Percentiles rank a stretch among this genome's conserved stretches.
phyloP scores from a whole-genome alignment of 2,329 filamentous ascomycete species.

The Chaetothyriales sp. region DNA sequence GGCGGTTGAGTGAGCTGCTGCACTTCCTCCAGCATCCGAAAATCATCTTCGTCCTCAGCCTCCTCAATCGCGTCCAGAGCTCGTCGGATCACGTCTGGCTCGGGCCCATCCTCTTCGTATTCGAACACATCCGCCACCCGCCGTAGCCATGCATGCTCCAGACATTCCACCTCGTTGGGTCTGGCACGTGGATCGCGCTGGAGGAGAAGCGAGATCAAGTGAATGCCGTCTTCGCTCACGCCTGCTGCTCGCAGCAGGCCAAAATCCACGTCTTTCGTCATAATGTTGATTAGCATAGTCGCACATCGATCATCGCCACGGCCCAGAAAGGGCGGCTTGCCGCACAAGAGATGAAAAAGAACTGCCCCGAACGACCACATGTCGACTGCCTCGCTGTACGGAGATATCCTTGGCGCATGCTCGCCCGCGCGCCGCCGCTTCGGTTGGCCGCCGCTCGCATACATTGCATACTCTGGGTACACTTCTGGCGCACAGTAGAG shows the following conservation, averaged over 20 bases:
- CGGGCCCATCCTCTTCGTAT: slow-evolving; percentile 38
- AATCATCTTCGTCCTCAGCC: slow-evolving; percentile 21
- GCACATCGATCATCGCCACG: slow-evolving; percentile 61
- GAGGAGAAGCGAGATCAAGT: slow-evolving; percentile 67
- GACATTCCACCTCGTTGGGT: slow-evolving; percentile 57
- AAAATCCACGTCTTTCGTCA: slow-evolving; percentile 60
- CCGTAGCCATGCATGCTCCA: slow-evolving; percentile 61
- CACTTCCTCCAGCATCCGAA: slow-evolving; percentile 13
- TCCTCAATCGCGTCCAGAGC: slow-evolving; percentile 25
- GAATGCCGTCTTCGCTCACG: slow-evolving; percentile 54
- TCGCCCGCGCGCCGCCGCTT: slow-evolving; percentile 46
- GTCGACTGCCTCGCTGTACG: slow-evolving; percentile 85
- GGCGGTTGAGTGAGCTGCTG: slow-evolving; percentile 13
- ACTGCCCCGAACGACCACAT: slow-evolving; percentile 95
- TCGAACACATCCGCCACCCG: slow-evolving; percentile 42
- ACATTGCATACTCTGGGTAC: slow-evolving; percentile 66
- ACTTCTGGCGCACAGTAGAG: slow-evolving; percentile 95
- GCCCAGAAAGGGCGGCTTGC: slow-evolving; percentile 66
- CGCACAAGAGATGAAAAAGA: slow-evolving; percentile 72
- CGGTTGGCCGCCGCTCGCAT: slow-evolving; percentile 31
- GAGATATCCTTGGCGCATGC: slow-evolving; percentile 32
- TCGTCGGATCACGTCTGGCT: slow-evolving; percentile 31
- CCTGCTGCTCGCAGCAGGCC: slow-evolving; percentile 44
- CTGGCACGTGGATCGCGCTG: slow-evolving; percentile 65
- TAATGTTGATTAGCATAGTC: slow-evolving; percentile 67